These are phyloP conservation scores for Bauhinia variegata DNA, from an alignment of 306 rosid species.

Conservation along the genomic window DNA sequence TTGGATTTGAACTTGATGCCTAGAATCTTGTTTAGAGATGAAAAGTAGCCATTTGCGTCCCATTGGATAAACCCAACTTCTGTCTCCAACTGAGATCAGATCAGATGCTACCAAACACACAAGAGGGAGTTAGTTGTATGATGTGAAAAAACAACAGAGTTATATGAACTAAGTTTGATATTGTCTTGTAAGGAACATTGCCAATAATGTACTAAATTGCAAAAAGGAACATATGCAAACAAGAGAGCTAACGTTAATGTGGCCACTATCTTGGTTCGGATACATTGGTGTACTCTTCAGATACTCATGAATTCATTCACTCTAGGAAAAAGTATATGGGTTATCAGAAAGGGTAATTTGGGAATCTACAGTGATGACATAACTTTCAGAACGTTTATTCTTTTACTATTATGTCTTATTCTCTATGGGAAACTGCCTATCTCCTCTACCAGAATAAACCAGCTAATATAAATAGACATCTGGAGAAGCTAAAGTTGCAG, in stretches of 20 bases:
- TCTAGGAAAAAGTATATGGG: conserved; percentile 23
- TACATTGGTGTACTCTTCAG: conserved; percentile 30
- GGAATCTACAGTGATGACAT: conserved; percentile 15
- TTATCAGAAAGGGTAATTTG: conserved; percentile 3
- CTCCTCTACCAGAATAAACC: too few species aligned
- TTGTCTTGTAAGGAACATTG: too few species aligned
- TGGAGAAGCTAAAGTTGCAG: conserved; percentile 32
- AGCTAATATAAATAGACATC: conserved; percentile 51
- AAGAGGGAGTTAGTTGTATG: too few species aligned
- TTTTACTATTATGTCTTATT: conserved; percentile 34
- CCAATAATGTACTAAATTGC: too few species aligned
- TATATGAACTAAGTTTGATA: too few species aligned
- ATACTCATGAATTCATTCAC: conserved; percentile 25
- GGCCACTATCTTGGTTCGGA: conserved; percentile 38
- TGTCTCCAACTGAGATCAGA: too few species aligned
- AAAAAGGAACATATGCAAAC: neutral
- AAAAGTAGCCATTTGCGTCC: too few species aligned
- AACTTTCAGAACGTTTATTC: conserved; percentile 38
- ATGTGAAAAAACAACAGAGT: too few species aligned
- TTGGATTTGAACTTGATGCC: conserved; percentile 36
- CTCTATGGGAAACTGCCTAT: conserved; percentile 28
- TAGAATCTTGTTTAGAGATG: conserved; percentile 37
- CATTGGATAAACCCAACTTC: too few species aligned
- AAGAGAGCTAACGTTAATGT: conserved; percentile 26
- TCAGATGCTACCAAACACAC: too few species aligned